Percentiles rank a stretch among this genome's conserved stretches.
Conservation (phyloP, 2,329 filamentous ascomycete species). For the Talaromyces sp. region DNA sequence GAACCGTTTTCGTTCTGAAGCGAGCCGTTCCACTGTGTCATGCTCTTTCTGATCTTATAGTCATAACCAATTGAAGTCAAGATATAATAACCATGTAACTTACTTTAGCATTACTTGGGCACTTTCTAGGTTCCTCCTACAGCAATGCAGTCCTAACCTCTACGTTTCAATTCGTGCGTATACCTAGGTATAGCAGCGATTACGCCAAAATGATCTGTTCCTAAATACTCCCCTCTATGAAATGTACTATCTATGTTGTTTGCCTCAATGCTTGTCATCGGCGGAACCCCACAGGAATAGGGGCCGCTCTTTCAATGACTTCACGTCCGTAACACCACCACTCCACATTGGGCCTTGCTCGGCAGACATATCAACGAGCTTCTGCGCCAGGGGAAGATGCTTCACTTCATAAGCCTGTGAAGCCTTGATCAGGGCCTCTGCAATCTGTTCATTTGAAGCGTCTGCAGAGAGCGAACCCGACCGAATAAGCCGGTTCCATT, state of each 20-base stretch:
- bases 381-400: conserved; percentile 8
- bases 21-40: too few relatives aligned
- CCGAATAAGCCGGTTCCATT: conserved; percentile 7
- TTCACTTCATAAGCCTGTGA: conserved; percentile 7
- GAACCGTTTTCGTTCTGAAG: too few relatives aligned
- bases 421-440: neutral
- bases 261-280: conserved; percentile 4
- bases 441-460: neutral
- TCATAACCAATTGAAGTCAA: too few relatives aligned
- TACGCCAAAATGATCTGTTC: neutral
- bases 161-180: too few relatives aligned
- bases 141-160: too few relatives aligned
- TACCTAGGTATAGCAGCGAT: neutral
- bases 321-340: conserved; percentile 9
- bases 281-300: conserved; percentile 8
- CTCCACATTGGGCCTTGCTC: conserved; percentile 12
- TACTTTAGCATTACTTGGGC: too few relatives aligned
- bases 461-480: neutral
- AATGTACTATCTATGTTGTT: neutral
- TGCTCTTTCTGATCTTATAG: too few relatives aligned
- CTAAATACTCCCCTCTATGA: neutral
- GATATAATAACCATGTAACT: too few relatives aligned
- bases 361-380: conserved; percentile 6
- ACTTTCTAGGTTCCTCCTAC: too few relatives aligned
- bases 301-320: neutral